Base-by-base conservation (phyloP, 169 alveolate genomes). In the Miamiensis avidus region DNA sequence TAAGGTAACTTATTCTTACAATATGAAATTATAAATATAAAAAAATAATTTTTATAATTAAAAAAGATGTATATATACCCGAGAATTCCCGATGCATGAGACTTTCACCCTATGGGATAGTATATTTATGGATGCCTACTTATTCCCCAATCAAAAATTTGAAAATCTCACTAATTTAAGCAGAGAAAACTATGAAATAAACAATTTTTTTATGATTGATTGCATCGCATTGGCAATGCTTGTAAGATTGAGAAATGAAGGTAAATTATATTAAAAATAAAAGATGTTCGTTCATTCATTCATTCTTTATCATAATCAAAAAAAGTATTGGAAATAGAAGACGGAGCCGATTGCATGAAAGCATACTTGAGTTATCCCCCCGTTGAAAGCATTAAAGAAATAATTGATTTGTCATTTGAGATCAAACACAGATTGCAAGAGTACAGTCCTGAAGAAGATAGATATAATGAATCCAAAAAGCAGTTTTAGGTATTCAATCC, bases 41-140 rank as follows among this genome's bases (percentile, higher is more conserved):
- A 11, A 49, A 11, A 49, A 49, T 11, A 49, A 49, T 49, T 49
- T 11, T 49, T 49, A 11, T 74, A 27, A 34, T 93, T 30, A n/a
- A n/a, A n/a, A n/a, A n/a, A 94, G 97, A 82, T 95, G 97, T 78
- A 86, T 96, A 34, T 91, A 94, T 64, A 91, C 93, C 65, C 84
- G 98, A 31, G 98, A 96, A 78, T 94, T 93, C 77, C 95, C 95
- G 76, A 75, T 93, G 75, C 83, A 91, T 28, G 95, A 94, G 72
- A 91, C 96, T 26, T 85, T 94, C 33, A 85, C 73, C 31, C 82
- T 94, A 29, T 96, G 98, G 97, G 98, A 96, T 90, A 91, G 92
- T 29, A 82, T 94, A 31, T 91, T 96, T 34, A 81, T 49, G 32
- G 90, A 86, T 34, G 79, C 29, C 29, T 81, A n/a, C 65, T 49